Base-by-base conservation (phyloP, 73 alveolate genomes). In the Paramecium sexaurelia region DNA sequence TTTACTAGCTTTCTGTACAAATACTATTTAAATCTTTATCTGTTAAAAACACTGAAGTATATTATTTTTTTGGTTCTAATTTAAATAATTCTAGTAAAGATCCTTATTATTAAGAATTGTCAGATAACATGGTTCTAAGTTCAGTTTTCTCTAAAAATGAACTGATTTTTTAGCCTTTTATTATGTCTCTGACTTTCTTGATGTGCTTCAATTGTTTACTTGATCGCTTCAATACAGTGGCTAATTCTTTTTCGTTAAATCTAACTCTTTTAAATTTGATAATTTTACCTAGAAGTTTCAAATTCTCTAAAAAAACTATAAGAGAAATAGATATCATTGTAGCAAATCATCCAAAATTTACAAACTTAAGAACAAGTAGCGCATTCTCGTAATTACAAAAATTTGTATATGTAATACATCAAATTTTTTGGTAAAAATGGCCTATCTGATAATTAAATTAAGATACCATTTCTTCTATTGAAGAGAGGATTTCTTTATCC, bases 301-400 rank as follows among this genome's bases (percentile, higher is more conserved):
- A 78, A 78, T 9, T 78, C 90, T 47, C 43, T 78, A 24, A 78
- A 78, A 15, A 78, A 78, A 33, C 90, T 39, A 78, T 78, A 78
- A 2, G 68, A 78, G 47, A 78, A 78, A 20, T 78, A 78, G 26
- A 78, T 78, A 40, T 78, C 55, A 78, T 78, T 32, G 8, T 78
- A 78, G 15, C 90, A 78, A 24, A 78, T 22, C 35, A 19, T 78
- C 90, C 90, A 78, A 22, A 40, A 78, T 78, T 78, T 39, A 24
- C 90, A 78, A 22, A 78, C 90, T 22, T 41, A 43, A n/a, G 90
- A 32, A 43, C 90, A 78, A 0, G 40, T 78, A 11, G 55, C 68
- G 41, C 90, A 78, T 11, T 78, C 90, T 45, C 90, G 39, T 78
- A 78, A 43, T 17, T 37, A 24, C 15, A 78, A 43, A 41, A 40